Base-by-base conservation (phyloP, 768 basidiomycete species). In the Myochromella boudieri region DNA sequence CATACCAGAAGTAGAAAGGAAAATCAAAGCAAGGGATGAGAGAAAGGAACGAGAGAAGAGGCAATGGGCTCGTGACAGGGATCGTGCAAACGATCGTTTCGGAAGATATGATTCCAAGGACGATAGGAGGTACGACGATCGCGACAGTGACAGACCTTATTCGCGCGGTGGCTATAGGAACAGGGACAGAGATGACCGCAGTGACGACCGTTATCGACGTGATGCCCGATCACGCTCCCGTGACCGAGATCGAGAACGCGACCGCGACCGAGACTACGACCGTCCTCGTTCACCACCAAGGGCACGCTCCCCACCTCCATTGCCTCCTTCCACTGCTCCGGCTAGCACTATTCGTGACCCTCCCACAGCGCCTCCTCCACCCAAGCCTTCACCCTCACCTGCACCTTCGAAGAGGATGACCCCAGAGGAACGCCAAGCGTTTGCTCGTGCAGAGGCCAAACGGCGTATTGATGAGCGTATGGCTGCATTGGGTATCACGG, bases 1-100 rank as follows among this genome's bases (percentile, higher is more conserved):
- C 37, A 74, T 99, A 4, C 97, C 97, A 0, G 91, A 92, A 45
- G 78, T 99, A 6, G 94, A 98, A 67, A 77, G 84, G 54, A 83
- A 81, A 62, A 82, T 97, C 39, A 82, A 90, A 59, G 83, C 82
- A 11, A 67, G 88, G 36, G 90, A 95, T 38, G 84, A 84, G 50
- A 74, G 83, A 53, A 85, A 77, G 61, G 82, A 87, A 52, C 72
- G 81, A 56, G 91, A 97, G 59, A 85, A 85, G 56, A 71, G 91
- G 28, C 84, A 91, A 34, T 86, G 87, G 77, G 69, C 77, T 1
- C 72, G 87, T 45, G 87, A 91, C 27, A 74, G 95, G 32, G 94
- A 98, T 63, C 69, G 81, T 51, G 74, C 90, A 38, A 98, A 98
- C 60, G 87, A 91, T 0, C 71, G 87, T 18, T 88, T 82, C 55